A percentile compares a stretch with the other conserved stretches of the same genome.
Conservation (phyloP, 768 basidiomycete species). For the Macrolepiota dolichaula region DNA sequence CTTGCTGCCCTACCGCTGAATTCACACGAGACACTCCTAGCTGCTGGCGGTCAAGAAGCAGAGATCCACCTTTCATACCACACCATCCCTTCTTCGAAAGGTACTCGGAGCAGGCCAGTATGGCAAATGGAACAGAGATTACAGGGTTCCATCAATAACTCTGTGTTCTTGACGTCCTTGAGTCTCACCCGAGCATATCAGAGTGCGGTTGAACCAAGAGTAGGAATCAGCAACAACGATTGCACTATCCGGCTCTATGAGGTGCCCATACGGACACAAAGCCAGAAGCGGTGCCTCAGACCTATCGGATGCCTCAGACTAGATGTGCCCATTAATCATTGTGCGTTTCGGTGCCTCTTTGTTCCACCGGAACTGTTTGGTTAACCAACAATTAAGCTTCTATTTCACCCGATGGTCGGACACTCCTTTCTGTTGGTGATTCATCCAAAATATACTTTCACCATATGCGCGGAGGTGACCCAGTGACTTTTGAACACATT, state of each 20-base stretch:
- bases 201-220: conserved; percentile 13
- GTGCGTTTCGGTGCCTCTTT: neutral
- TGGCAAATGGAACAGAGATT: conserved; percentile 17
- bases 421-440: conserved; percentile 16
- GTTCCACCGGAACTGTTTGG: neutral
- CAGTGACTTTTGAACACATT: conserved; percentile 13
- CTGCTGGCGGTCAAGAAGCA: conserved; percentile 65
- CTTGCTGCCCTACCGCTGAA: conserved; percentile 46
- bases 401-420: conserved; percentile 16
- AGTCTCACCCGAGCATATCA: conserved; percentile 11
- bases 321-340: conserved; percentile 16
- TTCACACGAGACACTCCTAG: conserved; percentile 46
- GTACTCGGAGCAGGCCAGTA: conserved; percentile 5
- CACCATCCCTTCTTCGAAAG: conserved; percentile 3
- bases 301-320: conserved; percentile 12
- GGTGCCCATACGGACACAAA: conserved; percentile 13
- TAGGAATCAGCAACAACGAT: conserved; percentile 18
- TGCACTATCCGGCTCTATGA: conserved; percentile 16
- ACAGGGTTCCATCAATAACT: conserved; percentile 19
- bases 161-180: conserved; percentile 16
- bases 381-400: conserved; percentile 8
- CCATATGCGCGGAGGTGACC: conserved; percentile 13
- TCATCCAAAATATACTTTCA: conserved; percentile 16
- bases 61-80: conserved; percentile 55
- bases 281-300: conserved; percentile 4